These are phyloP conservation scores for Penicillium sp. DNA, from an alignment of 2,329 filamentous ascomycete species.

Conservation along the genomic window DNA sequence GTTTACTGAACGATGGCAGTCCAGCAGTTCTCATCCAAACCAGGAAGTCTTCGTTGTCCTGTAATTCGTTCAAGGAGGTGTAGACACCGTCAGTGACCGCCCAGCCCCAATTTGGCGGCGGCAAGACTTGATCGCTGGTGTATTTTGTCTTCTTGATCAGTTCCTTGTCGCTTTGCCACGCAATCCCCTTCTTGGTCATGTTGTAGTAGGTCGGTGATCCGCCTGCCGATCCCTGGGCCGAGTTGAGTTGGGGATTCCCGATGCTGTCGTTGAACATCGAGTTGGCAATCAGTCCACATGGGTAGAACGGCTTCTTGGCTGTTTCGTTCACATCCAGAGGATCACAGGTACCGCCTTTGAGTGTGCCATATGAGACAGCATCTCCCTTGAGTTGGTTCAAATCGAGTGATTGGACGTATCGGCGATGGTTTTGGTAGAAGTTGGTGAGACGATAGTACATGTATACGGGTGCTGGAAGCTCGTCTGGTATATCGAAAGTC, in stretches of 20 bases:
- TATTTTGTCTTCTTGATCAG: slow-evolving; percentile 75
- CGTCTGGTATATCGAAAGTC: slow-evolving; percentile 75
- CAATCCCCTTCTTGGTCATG: slow-evolving; percentile 78
- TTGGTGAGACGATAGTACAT: slow-evolving; percentile 96
- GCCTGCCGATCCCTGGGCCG: background rate
- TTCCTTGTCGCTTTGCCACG: slow-evolving; percentile 80
- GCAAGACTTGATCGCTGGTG: slow-evolving; percentile 64
- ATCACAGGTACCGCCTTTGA: slow-evolving; percentile 71
- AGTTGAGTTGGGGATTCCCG: slow-evolving; percentile 58
- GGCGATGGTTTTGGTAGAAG: slow-evolving; percentile 98
- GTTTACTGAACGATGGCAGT: slow-evolving; percentile 90
- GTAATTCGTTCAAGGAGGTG: slow-evolving; percentile 69
- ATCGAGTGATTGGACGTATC: slow-evolving; percentile 90
- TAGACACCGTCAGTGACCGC: slow-evolving; percentile 70
- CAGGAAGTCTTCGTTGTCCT: slow-evolving; percentile 81
- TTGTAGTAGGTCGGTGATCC: slow-evolving; percentile 60
- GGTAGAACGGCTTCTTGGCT: slow-evolving; percentile 76
- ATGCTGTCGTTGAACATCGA: slow-evolving; percentile 97
- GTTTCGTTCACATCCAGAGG: slow-evolving; percentile 62
- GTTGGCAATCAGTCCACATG: slow-evolving; percentile 94
- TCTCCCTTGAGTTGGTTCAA: slow-evolving; percentile 78
- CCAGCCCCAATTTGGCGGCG: slow-evolving; percentile 93
- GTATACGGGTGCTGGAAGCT: slow-evolving; percentile 77
- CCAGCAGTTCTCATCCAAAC: slow-evolving; percentile 99
- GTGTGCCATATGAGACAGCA: slow-evolving; percentile 59